Evolutionary conservation across 768 basidiomycete species (phyloP), one percentile per base, ranked within the genome.

Genomic region (Leccinum subtestaceum): DNA sequence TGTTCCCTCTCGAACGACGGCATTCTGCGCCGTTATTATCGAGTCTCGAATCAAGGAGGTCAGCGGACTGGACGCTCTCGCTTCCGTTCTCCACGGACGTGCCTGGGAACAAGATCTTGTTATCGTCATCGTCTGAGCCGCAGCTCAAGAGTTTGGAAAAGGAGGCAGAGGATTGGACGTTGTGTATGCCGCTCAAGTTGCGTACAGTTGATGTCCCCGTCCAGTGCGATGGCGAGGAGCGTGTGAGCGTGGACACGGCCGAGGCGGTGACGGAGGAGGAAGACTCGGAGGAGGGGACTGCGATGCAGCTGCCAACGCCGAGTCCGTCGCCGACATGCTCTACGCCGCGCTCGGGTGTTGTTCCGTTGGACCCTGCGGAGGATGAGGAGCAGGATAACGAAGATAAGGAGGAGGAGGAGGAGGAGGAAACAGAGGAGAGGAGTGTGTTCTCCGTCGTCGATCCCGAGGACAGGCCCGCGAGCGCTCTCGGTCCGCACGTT

Each of bases 171-270:
- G 71, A 72, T 29, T 72, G 71, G 71, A 72, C 71, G 32, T 55
- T 72, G 8, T 72, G 69, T 5, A 74, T 74, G 73, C 69, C 71
- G 17, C 63, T 74, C 60, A 67, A 71, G 31, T 40, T 40, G 40
- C 40, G 40, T n/a, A n/a, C 40, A 15, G 9, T n/a, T n/a, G 40
- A 40, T n/a, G 38, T 29, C 17, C 60, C 48, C 0, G 59, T 48
- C 2, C 53, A 21, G 2, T 34, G 23, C 13, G 57, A 58, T 23
- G 61, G 36, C 2, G 52, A 62, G 43, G 64, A 63, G 31, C 48
- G 46, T 9, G 51, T 62, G 11, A 8, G 43, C 5, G 40, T 55
- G 2, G 58, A 59, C 5, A 59, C 51, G 17, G 21, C 34, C 2
- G 65, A 60, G 32, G 38, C 27, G 47, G 17, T 8, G 32, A 49